Conservation (phyloP, 306 rosid species). For the Castanea crenata region DNA sequence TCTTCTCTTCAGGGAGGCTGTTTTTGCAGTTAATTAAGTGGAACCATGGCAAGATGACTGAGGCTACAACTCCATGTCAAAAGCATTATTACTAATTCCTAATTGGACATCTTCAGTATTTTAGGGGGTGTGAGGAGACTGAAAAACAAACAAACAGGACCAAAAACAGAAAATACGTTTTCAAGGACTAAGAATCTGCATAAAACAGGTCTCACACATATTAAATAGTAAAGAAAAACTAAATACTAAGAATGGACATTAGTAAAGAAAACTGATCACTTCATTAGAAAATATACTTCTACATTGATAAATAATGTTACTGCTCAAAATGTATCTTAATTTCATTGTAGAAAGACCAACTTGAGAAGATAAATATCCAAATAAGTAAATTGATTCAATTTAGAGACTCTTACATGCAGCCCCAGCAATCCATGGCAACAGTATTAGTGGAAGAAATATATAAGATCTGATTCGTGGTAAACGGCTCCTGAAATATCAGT, state of each 20-base stretch:
- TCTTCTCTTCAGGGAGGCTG: not conserved
- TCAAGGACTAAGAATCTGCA: not conserved
- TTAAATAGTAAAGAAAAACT: not conserved
- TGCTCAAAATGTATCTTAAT: constrained; percentile 1
- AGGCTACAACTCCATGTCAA: not conserved
- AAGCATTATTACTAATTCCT: not conserved
- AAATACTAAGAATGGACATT: not conserved
- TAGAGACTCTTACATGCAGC: constrained; percentile 67
- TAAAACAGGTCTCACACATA: not conserved
- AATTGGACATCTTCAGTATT: not conserved
- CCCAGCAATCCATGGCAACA: constrained; percentile 81
- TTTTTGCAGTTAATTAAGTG: not conserved
- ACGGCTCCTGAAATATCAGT: constrained; percentile 74
- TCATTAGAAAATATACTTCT: not conserved
- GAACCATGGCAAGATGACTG: not conserved
- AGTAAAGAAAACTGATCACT: not conserved
- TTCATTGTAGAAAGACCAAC: constrained; percentile 12
- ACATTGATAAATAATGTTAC: not conserved
- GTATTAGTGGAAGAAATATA: constrained; percentile 70
- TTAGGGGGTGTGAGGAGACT: too few relatives aligned
- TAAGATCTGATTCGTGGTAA: constrained; percentile 77
- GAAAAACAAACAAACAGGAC: not conserved
- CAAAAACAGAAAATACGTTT: not conserved
- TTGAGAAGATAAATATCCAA: not conserved
- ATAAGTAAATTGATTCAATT: constrained; percentile 4